These are phyloP conservation scores for Zasmidium angulare DNA, from an alignment of 2,329 filamentous ascomycete species.

Conservation along the genomic window DNA sequence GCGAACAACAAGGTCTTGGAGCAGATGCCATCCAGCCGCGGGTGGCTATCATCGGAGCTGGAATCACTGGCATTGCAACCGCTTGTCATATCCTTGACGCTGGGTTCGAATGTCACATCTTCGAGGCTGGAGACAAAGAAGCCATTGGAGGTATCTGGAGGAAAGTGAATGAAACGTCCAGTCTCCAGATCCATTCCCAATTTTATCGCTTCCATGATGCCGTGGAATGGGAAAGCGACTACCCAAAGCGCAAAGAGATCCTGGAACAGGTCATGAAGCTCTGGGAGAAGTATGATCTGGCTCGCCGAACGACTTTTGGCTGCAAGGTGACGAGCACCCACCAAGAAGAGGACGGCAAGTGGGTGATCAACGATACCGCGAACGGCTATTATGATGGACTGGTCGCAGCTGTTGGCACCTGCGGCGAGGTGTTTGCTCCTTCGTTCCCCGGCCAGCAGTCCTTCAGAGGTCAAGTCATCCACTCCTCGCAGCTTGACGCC, in stretches of 20 bases:
- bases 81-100: slow-evolving; percentile 81
- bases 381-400: slow-evolving; percentile 76
- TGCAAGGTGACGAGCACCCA: slow-evolving; percentile 68
- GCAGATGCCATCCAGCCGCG: slow-evolving; percentile 50
- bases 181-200: slow-evolving; percentile 77
- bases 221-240: slow-evolving; percentile 69
- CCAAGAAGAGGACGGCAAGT: slow-evolving; percentile 66
- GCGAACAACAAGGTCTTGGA: slow-evolving; percentile 11
- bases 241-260: slow-evolving; percentile 75
- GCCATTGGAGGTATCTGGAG: slow-evolving; percentile 47
- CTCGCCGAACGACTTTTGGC: slow-evolving; percentile 69
- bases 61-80: slow-evolving; percentile 71
- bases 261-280: slow-evolving; percentile 67
- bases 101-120: slow-evolving; percentile 78
- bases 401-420: slow-evolving; percentile 75
- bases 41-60: slow-evolving; percentile 48
- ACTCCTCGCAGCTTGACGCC: slow-evolving; percentile 74
- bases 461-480: slow-evolving; percentile 70
- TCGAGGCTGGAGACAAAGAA: slow-evolving; percentile 67
- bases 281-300: slow-evolving; percentile 73
- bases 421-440: slow-evolving; percentile 59
- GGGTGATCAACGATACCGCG: slow-evolving; percentile 72
- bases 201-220: slow-evolving; percentile 89
- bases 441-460: slow-evolving; percentile 60
- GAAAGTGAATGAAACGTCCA: slow-evolving; percentile 68